Base-by-base conservation (phyloP, 106 monocot species). In the Dendrobium huoshanense region DNA sequence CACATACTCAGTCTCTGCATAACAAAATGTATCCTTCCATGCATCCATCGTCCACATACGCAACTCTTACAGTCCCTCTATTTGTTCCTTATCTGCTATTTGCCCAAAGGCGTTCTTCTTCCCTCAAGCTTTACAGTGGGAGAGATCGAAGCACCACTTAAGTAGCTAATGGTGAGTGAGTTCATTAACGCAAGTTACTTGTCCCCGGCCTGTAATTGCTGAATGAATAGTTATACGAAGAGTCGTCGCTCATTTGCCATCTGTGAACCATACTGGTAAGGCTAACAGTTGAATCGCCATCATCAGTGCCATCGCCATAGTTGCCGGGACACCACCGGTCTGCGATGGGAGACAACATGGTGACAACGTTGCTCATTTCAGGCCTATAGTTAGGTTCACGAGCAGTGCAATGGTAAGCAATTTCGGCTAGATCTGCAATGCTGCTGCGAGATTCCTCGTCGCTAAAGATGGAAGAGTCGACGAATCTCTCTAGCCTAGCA, bases 331-430 rank as follows among this genome's bases (percentile, higher is more conserved):
- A 87, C 97, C 97, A 98, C 75, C 84, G 87, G 22, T 91, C 94
- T 27, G 95, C 86, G 40, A 98, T 76, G 0, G 92, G 87, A 55
- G 89, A 79, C 15, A 98, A 43, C 45, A 89, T 81, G 47, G 92
- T 94, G 56, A 98, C 97, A 11, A 89, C 94, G 74, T 98, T 87
- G 47, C 94, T 84, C 94, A 98, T 98, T 55, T 92, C 92, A 41
- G 97, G 97, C 73, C 97, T 85, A 25, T 90, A 90, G 55, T 75
- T 72, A 19, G 88, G 86, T 51, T 98, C 97, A 0, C 94, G 88
- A n/a, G 85, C 79, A 18, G 97, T 92, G 88, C 97, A 98, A n/a
- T 94, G 91, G 9, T 84, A 79, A 5, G 97, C 92, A 3, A 98
- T 88, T 56, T 98, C 94, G 9, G 97, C 90, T 9, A 94, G 79